Conservation (phyloP, 140 eudicot species). For the Senecio squalidus region DNA sequence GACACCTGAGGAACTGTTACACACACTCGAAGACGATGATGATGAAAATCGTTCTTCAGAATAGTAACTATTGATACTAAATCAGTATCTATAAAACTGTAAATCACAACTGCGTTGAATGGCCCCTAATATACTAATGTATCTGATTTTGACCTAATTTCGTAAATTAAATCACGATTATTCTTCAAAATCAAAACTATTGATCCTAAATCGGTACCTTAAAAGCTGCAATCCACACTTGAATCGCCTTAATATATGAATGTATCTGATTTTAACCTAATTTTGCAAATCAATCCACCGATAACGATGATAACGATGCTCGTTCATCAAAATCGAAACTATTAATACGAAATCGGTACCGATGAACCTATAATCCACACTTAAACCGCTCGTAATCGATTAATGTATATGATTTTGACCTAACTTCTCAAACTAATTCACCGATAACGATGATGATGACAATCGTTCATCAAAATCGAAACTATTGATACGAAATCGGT, state of each 20-base stretch:
- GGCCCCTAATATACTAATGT: background rate
- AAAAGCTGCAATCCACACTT: background rate
- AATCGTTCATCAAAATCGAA: background rate
- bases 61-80: no score
- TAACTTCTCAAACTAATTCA: background rate
- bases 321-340: background rate
- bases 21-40: no score
- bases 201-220: conserved; percentile 10
- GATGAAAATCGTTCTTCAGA: conserved; percentile 88
- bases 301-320: background rate
- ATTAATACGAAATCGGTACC: background rate
- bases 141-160: conserved; percentile 17
- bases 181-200: conserved; percentile 1
- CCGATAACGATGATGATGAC: background rate
- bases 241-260: no score
- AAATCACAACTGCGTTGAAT: no score
- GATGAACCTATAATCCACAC: no score
- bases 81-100: no score
- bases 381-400: no score
- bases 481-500: background rate
- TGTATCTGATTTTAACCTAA: background rate
- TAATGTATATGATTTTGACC: background rate
- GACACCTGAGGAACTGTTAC: no score
- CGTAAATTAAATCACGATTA: background rate
- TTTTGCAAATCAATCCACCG: background rate